These are phyloP conservation scores for Gypsophila paniculata DNA, from an alignment of 179 eudicot species.

Conservation along the genomic window DNA sequence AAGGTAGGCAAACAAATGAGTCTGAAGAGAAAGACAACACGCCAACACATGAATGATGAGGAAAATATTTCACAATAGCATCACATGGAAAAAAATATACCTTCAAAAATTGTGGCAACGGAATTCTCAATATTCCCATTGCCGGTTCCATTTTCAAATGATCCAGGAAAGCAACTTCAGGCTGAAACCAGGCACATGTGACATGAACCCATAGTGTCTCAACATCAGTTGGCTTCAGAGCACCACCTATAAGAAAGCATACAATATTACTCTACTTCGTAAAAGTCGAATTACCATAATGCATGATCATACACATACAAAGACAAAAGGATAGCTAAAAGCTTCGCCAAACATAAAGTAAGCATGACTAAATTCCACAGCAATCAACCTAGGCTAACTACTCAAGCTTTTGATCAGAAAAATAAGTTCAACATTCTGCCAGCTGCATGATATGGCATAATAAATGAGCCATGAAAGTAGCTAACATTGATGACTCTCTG, in stretches of 20 bases:
- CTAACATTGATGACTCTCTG: neutral
- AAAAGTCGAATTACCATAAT: neutral
- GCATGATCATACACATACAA: neutral
- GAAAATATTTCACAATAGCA: neutral
- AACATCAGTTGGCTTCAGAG: constrained; percentile 84
- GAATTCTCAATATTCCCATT: constrained; percentile 59
- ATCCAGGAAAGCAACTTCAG: constrained; percentile 75
- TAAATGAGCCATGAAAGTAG: neutral
- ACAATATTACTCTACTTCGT: neutral
- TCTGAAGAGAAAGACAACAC: neutral
- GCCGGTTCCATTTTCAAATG: constrained; percentile 91
- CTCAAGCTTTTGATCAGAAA: constrained; percentile 1
- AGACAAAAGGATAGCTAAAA: too few species aligned
- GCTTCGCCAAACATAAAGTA: too few species aligned
- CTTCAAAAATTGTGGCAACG: constrained; percentile 58
- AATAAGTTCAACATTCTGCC: neutral
- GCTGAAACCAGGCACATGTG: constrained; percentile 94
- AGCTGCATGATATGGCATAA: neutral
- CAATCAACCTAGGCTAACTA: neutral
- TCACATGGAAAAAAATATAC: constrained; percentile 28
- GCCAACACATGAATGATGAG: neutral
- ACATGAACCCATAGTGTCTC: constrained; percentile 89
- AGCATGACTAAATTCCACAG: constrained; percentile 10
- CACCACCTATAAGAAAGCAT: constrained; percentile 60
- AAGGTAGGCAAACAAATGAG: neutral